Evolutionary conservation across 148 eudicot genomes (phyloP).

Genomic region (Simmondsia chinensis): DNA sequence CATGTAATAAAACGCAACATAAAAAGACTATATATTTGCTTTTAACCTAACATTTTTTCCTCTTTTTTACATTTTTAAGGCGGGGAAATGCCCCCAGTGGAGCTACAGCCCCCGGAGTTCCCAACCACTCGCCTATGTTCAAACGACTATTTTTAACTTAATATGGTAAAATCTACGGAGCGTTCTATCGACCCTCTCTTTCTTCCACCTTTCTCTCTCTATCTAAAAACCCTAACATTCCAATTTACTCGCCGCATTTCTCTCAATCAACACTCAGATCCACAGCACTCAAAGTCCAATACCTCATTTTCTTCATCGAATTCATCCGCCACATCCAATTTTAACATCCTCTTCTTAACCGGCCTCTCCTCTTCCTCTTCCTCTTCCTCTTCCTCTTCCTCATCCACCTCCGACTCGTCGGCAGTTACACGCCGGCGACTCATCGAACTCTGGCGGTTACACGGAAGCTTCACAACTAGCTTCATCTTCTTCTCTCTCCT

Average conservation of each 20-base stretch:
- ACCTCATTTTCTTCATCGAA: constrained; percentile 14
- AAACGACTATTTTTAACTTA: too few species aligned
- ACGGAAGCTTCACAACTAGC: constrained; percentile 32
- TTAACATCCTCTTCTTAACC: constrained; percentile 44
- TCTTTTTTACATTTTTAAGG: too few species aligned
- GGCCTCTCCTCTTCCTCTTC: constrained; percentile 16
- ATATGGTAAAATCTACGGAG: too few species aligned
- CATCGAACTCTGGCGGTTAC: constrained; percentile 3
- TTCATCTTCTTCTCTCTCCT: constrained; percentile 52
- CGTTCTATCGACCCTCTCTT: too few species aligned
- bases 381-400: constrained; percentile 5
- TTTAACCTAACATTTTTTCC: too few species aligned
- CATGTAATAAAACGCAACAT: too few species aligned
- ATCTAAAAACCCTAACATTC: background rate
- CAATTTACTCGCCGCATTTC: background rate
- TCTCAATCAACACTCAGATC: background rate
- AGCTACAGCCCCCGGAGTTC: too few species aligned
- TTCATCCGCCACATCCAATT: constrained; percentile 3
- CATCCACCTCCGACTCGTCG: constrained; percentile 20
- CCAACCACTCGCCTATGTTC: too few species aligned
- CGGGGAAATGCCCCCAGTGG: too few species aligned
- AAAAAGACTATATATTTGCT: too few species aligned
- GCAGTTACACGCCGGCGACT: constrained; percentile 26
- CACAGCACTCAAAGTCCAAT: constrained; percentile 8
- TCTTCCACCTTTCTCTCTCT: constrained; percentile 2